Evolutionary conservation across 2,329 filamentous ascomycete genomes (phyloP).

Genomic region (Biscogniauxia mediterranea): DNA sequence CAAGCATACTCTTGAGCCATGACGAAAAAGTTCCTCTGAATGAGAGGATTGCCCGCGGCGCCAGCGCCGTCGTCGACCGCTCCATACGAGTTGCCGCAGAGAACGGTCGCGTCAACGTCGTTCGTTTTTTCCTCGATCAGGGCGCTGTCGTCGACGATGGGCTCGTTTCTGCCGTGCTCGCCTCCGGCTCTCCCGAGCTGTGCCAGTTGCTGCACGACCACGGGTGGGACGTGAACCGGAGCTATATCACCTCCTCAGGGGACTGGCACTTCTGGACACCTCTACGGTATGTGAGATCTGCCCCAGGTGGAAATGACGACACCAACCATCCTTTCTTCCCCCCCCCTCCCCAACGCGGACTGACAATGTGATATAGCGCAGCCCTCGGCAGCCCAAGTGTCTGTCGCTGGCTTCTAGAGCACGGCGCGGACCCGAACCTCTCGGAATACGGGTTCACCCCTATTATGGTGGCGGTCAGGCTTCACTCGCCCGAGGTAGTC

Average conservation of each 20-base stretch:
- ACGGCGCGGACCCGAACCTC: conserved; percentile 23
- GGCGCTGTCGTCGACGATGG: conserved; percentile 23
- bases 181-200: conserved; percentile 22
- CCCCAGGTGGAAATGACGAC: neutral
- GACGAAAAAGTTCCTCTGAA: conserved; percentile 19
- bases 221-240: conserved; percentile 24
- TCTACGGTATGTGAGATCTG: conserved; percentile 14
- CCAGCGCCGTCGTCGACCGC: conserved; percentile 21
- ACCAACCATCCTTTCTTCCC: neutral
- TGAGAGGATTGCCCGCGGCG: conserved; percentile 20
- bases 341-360: neutral
- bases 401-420: conserved; percentile 22
- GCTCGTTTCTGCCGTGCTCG: conserved; percentile 22
- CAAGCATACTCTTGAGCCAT: conserved; percentile 20
- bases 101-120: conserved; percentile 20
- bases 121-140: conserved; percentile 20
- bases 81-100: conserved; percentile 21
- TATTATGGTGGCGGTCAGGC: conserved; percentile 24
- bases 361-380: conserved; percentile 17
- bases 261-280: conserved; percentile 25
- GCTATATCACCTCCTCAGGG: conserved; percentile 22
- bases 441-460: conserved; percentile 23
- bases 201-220: conserved; percentile 19
- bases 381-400: conserved; percentile 18
- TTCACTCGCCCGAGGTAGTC: conserved; percentile 22